Evolutionary conservation across 768 basidiomycete genomes (phyloP).

Genomic region (Sporobolomyces pararoseus): DNA sequence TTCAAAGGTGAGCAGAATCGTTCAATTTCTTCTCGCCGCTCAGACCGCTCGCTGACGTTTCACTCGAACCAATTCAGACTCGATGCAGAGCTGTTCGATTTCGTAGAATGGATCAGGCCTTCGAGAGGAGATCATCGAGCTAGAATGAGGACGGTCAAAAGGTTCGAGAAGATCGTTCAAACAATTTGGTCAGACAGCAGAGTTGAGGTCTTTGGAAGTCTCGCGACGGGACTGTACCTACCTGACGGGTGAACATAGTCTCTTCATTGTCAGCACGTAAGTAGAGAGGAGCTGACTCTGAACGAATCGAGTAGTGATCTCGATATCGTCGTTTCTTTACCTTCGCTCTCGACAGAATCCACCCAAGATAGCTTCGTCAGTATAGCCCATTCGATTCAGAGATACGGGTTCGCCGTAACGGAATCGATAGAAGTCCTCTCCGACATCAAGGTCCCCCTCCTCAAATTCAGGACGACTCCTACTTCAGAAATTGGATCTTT

Average conservation of each 20-base stretch:
- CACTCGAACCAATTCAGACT: background rate
- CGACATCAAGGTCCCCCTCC: background rate
- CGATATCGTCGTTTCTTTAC: conserved; percentile 13
- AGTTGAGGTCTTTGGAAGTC: conserved; percentile 9
- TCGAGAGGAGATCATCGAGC: background rate
- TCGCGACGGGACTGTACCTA: conserved; percentile 8
- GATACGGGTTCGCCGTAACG: background rate
- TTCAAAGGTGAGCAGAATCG: background rate
- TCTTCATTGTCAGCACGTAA: too few species aligned
- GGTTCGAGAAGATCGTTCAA: background rate
- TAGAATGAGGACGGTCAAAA: background rate
- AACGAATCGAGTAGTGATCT: conserved; percentile 12
- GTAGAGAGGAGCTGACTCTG: too few species aligned
- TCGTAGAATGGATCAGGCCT: background rate
- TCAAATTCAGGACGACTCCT: conserved; percentile 16
- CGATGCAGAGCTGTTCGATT: background rate
- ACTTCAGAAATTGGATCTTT: background rate
- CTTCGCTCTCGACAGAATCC: background rate
- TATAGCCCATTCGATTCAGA: background rate
- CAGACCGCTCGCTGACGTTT: background rate
- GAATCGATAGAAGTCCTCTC: background rate
- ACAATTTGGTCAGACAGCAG: background rate
- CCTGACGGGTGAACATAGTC: conserved; percentile 1
- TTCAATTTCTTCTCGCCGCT: too few species aligned
- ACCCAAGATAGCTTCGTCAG: background rate